Evolutionary conservation across 2,329 filamentous ascomycete species (phyloP).

Genomic region (Neonectria magnoliae): DNA sequence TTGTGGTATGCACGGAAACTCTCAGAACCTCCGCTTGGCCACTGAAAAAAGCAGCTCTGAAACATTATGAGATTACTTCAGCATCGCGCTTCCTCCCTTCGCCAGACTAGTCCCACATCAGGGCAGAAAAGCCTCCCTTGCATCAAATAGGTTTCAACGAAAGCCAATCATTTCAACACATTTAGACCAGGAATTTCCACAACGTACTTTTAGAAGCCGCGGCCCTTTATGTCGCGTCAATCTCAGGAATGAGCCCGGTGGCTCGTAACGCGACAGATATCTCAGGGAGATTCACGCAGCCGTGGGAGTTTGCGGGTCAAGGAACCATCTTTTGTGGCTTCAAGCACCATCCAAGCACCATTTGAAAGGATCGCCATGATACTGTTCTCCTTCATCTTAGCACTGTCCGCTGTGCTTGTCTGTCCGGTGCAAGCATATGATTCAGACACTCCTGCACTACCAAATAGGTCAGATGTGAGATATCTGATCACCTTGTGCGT

Average conservation of each 20-base stretch:
- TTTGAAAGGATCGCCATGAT: not conserved
- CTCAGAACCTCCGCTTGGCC: too few relatives aligned
- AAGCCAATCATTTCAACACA: not conserved
- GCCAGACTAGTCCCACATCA: too few relatives aligned
- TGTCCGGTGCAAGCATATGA: not conserved
- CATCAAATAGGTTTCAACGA: not conserved
- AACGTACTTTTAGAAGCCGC: too few relatives aligned
- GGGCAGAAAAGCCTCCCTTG: not conserved
- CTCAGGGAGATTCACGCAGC: not conserved
- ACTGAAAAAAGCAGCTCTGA: too few relatives aligned
- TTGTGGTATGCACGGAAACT: too few relatives aligned
- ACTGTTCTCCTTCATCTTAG: not conserved
- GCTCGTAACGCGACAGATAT: not conserved
- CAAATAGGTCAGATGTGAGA: not conserved
- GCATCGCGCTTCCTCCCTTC: too few relatives aligned
- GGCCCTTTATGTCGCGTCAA: not conserved
- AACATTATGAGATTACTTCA: too few relatives aligned
- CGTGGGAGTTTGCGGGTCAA: not conserved
- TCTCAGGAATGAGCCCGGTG: not conserved
- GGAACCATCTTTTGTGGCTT: not conserved
- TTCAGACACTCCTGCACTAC: too few relatives aligned
- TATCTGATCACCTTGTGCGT: not conserved
- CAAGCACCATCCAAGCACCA: not conserved
- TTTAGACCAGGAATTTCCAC: not conserved
- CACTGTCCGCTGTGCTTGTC: not conserved